Percentiles rank a stretch among this genome's conserved stretches.
These are phyloP conservation scores for Naganishia vaughanmartiniae DNA, from an alignment of 768 basidiomycete genomes.

Conservation along the genomic window DNA sequence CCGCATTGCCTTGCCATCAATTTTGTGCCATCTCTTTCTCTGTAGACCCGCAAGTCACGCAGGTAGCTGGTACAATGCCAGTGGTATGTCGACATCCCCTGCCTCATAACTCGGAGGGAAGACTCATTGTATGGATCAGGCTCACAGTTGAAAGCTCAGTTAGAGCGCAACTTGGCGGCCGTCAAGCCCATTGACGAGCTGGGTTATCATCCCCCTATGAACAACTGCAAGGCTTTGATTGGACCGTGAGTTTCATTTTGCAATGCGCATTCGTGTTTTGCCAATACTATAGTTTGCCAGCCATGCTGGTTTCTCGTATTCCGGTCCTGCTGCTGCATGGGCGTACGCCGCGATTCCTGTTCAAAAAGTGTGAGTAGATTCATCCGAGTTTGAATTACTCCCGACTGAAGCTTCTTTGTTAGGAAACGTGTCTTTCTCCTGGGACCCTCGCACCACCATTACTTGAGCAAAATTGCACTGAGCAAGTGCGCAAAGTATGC, in stretches of 20 bases:
- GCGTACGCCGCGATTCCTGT: conserved; percentile 87
- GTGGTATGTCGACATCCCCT: conserved; percentile 56
- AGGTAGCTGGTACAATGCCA: conserved; percentile 79
- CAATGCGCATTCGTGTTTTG: not conserved
- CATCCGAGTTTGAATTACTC: not conserved
- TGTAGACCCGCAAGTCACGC: conserved; percentile 68
- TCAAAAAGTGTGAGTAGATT: conserved; percentile 66
- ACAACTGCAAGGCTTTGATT: conserved; percentile 79
- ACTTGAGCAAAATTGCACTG: conserved; percentile 81
- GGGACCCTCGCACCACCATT: conserved; percentile 91
- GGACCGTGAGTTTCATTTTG: conserved; percentile 69
- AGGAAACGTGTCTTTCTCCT: conserved; percentile 92
- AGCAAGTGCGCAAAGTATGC: conserved; percentile 72
- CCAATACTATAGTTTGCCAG: conserved; percentile 54
- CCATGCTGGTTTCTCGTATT: conserved; percentile 94
- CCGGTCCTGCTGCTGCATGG: conserved; percentile 91
- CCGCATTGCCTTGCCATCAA: not conserved
- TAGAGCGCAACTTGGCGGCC: conserved; percentile 63
- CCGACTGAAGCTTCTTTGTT: not conserved
- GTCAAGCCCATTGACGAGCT: conserved; percentile 58
- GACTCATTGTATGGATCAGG: conserved; percentile 53
- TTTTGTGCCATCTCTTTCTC: not conserved
- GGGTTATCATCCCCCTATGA: conserved; percentile 65
- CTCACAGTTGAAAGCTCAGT: conserved; percentile 61
- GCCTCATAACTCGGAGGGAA: not conserved